Evolutionary conservation across 805 yeast genomes (phyloP).

Genomic region (Starmerella floris): DNA sequence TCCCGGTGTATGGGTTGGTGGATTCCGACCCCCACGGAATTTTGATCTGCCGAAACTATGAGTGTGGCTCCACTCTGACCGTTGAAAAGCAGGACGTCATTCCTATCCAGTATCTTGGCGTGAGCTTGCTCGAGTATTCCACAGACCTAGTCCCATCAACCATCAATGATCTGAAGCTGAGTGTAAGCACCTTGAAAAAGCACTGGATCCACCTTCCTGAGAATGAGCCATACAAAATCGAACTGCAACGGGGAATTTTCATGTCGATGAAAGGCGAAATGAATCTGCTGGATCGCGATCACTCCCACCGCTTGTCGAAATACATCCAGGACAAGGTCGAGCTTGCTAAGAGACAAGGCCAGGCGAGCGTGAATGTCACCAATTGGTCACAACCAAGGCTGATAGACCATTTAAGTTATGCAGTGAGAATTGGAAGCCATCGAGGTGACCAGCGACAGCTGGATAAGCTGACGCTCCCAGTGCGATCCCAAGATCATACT

Average conservation of each 20-base stretch:
- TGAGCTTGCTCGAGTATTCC: conserved; percentile 31
- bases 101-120: conserved; percentile 31
- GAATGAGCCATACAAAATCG: conserved; percentile 28
- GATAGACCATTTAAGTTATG: no score
- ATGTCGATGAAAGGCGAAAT: conserved; percentile 46
- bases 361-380: no score
- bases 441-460: no score
- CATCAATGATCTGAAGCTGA: conserved; percentile 25
- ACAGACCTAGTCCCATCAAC: conserved; percentile 26
- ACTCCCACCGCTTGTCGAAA: conserved; percentile 12
- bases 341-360: not conserved
- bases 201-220: conserved; percentile 19
- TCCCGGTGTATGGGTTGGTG: conserved; percentile 37
- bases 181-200: conserved; percentile 25
- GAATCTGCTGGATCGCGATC: conserved; percentile 30
- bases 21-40: conserved; percentile 59
- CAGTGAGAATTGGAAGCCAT: no score
- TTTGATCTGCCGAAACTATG: conserved; percentile 34
- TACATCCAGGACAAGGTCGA: conserved; percentile 16
- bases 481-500: no score
- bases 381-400: no score
- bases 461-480: no score
- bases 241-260: conserved; percentile 41
- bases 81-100: conserved; percentile 10
- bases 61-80: conserved; percentile 19